Evolutionary conservation across 805 yeast species (phyloP), one percentile per base, ranked within the genome.

Genomic region (Starmerella bombicola): DNA sequence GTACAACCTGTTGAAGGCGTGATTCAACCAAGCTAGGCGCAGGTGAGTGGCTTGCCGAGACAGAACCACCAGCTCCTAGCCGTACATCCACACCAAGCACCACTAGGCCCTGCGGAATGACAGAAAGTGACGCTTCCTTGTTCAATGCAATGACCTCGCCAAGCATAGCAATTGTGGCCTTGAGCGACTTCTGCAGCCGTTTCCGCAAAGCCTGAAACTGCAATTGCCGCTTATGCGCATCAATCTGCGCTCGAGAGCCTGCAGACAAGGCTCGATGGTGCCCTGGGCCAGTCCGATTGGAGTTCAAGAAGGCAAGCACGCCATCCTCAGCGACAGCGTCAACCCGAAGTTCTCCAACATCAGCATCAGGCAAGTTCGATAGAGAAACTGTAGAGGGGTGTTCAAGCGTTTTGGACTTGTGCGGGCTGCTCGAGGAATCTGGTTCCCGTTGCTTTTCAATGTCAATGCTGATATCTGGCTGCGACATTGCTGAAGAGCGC

Each of bases 141-240:
- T 38, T 42, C 24, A 40, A 31, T 5, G 46, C 47, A 38, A 55
- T 58, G 15, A 61, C 48, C 15, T 55, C 57, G 5, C 45, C 43
- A 25, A 62, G 49, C 41, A 59, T 43, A 15, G 33, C 43, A 30
- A 45, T 37, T 7, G 51, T 57, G n/a, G 55, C 49, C 5, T 53
- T 37, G 13, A 61, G 60, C 25, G 55, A 43, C 38, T 80, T 64
- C 43, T 74, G 78, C 41, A 86, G 63, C 1, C 78, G 69, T 0
- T 74, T 63, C 41, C 80, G 70, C 62, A 78, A 77, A 51, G 78
- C 76, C 55, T 83, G 83, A 57, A 80, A 88, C 46, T 74, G 80
- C 42, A 79, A 61, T 55, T 86, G 95, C 43, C 76, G 74, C 24
- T 79, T 57, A 38, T 84, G 78, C 1, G 78, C 65, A 34, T 67